Evolutionary conservation across 75 land plant genomes (phyloP).

Genomic region (Larix kaempferi): DNA sequence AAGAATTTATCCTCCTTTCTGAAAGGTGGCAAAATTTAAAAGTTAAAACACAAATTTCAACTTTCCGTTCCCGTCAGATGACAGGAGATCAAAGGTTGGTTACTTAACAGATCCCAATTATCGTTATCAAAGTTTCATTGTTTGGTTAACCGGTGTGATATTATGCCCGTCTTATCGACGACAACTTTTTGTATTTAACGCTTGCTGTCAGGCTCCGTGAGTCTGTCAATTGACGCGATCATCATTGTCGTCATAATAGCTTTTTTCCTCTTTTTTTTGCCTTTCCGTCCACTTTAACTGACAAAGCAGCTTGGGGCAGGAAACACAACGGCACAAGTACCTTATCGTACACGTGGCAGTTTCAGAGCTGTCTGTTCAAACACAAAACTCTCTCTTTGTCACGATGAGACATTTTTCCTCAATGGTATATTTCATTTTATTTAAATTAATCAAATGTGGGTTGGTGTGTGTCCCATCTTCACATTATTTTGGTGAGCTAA

Average conservation of each 20-base stretch:
- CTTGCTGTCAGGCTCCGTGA: conserved; percentile 2
- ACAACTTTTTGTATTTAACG: conserved; percentile 5
- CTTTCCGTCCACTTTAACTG: background rate
- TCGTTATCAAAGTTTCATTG: background rate
- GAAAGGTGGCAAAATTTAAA: too few relatives aligned
- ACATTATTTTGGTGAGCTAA: too few relatives aligned
- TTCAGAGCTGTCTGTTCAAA: too few relatives aligned
- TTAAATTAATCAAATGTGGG: too few relatives aligned
- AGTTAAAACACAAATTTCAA: too few relatives aligned
- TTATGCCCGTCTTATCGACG: background rate
- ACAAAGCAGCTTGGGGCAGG: background rate
- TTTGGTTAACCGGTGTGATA: background rate
- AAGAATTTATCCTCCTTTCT: too few relatives aligned
- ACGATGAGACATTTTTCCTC: too few relatives aligned
- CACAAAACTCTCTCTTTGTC: too few relatives aligned
- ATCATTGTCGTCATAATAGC: background rate
- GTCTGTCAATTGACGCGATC: conserved; percentile 8
- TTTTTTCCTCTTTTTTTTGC: background rate
- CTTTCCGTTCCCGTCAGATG: background rate
- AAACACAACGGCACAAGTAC: conserved; percentile 4
- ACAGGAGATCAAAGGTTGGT: background rate
- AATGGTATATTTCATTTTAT: too few relatives aligned
- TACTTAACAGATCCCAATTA: background rate
- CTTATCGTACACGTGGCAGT: conserved; percentile 1
- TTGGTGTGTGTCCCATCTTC: too few relatives aligned